Evolutionary conservation across 352 stramenopile species (phyloP).

Genomic region (Phytophthora citrophthora): DNA sequence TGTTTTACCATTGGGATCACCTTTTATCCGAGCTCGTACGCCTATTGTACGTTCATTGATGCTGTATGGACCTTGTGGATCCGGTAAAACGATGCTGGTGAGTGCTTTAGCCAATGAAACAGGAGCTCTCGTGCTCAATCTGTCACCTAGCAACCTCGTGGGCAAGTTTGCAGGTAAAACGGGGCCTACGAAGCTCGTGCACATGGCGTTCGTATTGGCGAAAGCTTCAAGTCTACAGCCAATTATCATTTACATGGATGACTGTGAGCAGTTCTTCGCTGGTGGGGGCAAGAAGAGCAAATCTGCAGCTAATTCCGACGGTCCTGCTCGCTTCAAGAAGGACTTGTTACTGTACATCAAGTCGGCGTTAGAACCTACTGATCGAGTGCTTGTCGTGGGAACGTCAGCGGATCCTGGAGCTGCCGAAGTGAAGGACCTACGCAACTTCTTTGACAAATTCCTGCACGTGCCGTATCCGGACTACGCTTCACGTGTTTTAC

Average conservation of each 20-base stretch:
- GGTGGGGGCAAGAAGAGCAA: conserved; percentile 86
- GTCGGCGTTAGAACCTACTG: conserved; percentile 81
- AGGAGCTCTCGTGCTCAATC: conserved; percentile 94
- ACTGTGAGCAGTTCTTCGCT: conserved; percentile 92
- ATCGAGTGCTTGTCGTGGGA: conserved; percentile 93
- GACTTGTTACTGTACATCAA: conserved; percentile 95
- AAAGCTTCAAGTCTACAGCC: conserved; percentile 86
- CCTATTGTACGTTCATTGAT: conserved; percentile 90
- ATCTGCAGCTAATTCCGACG: conserved; percentile 59
- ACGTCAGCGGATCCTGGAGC: conserved; percentile 84
- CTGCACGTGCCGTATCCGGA: conserved; percentile 93
- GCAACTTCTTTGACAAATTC: conserved; percentile 92
- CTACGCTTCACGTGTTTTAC: conserved; percentile 88
- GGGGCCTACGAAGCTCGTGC: conserved; percentile 91
- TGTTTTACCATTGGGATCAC: conserved; percentile 87
- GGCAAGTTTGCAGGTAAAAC: conserved; percentile 94
- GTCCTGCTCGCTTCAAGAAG: conserved; percentile 92
- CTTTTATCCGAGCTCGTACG: conserved; percentile 75
- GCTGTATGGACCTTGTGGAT: conserved; percentile 92
- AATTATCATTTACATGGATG: conserved; percentile 95
- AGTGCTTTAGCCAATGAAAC: conserved; percentile 93
- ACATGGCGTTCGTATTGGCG: conserved; percentile 95
- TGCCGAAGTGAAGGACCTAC: conserved; percentile 89
- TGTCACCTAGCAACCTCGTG: conserved; percentile 92
- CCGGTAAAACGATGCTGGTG: conserved; percentile 94